Conservation (phyloP, 2,329 filamentous ascomycete genomes). For the Triangularia verruculosa region DNA sequence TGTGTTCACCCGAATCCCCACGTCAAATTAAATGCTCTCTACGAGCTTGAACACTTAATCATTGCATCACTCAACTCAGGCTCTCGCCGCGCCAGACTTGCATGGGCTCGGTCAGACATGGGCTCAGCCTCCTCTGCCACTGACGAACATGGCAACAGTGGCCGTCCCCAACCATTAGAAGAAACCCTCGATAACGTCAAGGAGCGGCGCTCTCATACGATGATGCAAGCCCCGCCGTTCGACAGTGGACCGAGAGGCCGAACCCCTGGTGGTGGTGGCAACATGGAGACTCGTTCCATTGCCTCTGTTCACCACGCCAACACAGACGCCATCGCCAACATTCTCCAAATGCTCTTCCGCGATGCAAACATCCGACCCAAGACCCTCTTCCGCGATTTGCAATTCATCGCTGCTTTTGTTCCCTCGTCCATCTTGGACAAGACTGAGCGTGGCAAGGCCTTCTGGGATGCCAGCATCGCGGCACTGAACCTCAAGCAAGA, state of each 20-base stretch:
- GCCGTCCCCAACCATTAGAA: conserved; percentile 50
- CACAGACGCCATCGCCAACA: conserved; percentile 62
- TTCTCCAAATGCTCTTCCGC: conserved; percentile 65
- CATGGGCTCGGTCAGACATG: conserved; percentile 35
- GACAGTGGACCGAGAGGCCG: conserved; percentile 29
- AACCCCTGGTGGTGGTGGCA: conserved; percentile 40
- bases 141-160: conserved; percentile 25
- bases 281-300: conserved; percentile 47
- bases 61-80: conserved; percentile 66
- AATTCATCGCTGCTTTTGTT: conserved; percentile 68
- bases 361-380: conserved; percentile 69
- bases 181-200: conserved; percentile 68
- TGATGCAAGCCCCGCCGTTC: conserved; percentile 38
- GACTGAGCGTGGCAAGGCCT: conserved; percentile 69
- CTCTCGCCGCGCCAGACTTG: conserved; percentile 39
- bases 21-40: conserved; percentile 77
- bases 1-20: conserved; percentile 86
- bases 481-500: conserved; percentile 87
- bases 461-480: conserved; percentile 85
- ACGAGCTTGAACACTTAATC: conserved; percentile 80
- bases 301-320: conserved; percentile 50
- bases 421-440: conserved; percentile 58
- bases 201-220: conserved; percentile 61
- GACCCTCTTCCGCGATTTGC: conserved; percentile 76
- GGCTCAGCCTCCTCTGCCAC: conserved; percentile 27